phyloP scores from a whole-genome alignment of 345 rosid species.

The Cardiospermum halicacabum region DNA sequence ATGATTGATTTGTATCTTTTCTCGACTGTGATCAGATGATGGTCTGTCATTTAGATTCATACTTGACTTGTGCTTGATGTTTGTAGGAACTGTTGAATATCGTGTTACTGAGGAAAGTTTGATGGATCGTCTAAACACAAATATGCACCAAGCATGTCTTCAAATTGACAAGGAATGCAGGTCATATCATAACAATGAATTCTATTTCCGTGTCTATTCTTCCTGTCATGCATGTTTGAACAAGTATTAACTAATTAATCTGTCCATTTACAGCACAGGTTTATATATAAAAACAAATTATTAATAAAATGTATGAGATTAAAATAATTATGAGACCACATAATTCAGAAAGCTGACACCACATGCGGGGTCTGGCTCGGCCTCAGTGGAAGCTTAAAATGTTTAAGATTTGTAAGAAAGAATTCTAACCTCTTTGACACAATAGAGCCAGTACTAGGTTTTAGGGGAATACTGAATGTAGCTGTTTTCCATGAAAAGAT shows the following conservation, averaged over 20 bases:
- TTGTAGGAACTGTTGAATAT: conserved; percentile 40
- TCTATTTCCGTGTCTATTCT: neutral
- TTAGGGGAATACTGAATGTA: too few species aligned
- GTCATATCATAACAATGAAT: conserved; percentile 32
- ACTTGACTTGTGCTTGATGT: conserved; percentile 3
- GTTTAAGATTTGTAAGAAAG: too few species aligned
- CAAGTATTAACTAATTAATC: neutral
- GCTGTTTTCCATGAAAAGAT: too few species aligned
- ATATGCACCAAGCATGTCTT: conserved; percentile 63
- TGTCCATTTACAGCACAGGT: too few species aligned
- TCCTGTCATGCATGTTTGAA: neutral
- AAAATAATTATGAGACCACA: too few species aligned
- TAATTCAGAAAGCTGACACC: too few species aligned
- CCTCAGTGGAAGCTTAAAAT: too few species aligned
- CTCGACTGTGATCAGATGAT: neutral
- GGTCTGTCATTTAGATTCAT: neutral
- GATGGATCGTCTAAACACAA: conserved; percentile 62
- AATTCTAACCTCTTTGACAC: too few species aligned
- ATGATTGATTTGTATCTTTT: neutral
- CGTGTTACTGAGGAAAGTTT: conserved; percentile 61
- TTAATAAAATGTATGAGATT: too few species aligned
- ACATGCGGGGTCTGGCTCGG: too few species aligned
- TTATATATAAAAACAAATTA: too few species aligned
- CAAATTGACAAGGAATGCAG: conserved; percentile 67
- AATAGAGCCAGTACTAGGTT: too few species aligned